Evolutionary conservation across 495 filamentous ascomycete genomes (phyloP).

Genomic region (Neurospora sublineolata): DNA sequence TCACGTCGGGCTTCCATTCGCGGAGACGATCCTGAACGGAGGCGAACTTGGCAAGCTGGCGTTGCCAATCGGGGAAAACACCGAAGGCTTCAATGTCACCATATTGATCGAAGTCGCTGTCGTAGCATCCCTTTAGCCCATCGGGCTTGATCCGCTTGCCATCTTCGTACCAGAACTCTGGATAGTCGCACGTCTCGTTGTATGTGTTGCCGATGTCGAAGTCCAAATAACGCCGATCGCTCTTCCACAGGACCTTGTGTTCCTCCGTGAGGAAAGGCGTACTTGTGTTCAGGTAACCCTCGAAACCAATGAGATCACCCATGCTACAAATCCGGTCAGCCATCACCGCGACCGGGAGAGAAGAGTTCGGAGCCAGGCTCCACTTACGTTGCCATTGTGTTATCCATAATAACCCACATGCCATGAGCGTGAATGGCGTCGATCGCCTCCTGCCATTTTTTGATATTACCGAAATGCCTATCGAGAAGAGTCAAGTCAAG

Average conservation of each 20-base stretch:
- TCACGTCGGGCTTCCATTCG: constrained; percentile 55
- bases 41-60: constrained; percentile 59
- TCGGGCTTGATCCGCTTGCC: constrained; percentile 41
- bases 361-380: background rate
- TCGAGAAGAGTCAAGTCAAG: constrained; percentile 61
- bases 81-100: constrained; percentile 61
- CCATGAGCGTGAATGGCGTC: constrained; percentile 51
- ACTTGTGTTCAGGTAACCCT: constrained; percentile 53
- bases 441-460: constrained; percentile 52
- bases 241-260: constrained; percentile 50
- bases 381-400: constrained; percentile 51
- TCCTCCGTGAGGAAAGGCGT: constrained; percentile 48
- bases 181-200: constrained; percentile 49
- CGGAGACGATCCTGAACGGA: constrained; percentile 65
- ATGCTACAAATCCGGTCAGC: constrained; percentile 26
- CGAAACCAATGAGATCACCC: constrained; percentile 59
- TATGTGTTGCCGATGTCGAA: constrained; percentile 50
- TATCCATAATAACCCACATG: constrained; percentile 65
- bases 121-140: constrained; percentile 48
- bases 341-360: background rate
- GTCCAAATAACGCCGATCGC: constrained; percentile 47
- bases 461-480: constrained; percentile 54
- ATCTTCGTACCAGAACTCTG: constrained; percentile 56
- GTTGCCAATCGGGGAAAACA: constrained; percentile 54
- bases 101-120: constrained; percentile 64